A percentile compares a stretch with the other conserved stretches of the same genome.
These are phyloP conservation scores for Grigorovia humatica DNA, from an alignment of 805 yeast species.

Conservation along the genomic window DNA sequence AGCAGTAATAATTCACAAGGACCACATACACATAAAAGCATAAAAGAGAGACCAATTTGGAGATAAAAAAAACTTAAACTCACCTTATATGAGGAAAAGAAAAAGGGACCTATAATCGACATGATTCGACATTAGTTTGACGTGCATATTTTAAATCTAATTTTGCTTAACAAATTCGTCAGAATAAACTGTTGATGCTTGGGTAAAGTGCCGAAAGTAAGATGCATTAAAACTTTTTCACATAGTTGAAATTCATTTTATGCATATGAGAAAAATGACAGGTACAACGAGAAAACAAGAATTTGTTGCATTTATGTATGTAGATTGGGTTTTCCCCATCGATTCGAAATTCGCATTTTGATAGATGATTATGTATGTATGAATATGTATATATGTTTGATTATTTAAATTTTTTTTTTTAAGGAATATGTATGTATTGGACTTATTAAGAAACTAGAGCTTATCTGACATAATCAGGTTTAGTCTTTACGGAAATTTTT, in stretches of 20 bases:
- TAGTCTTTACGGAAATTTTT: background rate
- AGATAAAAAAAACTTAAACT: conserved; percentile 3
- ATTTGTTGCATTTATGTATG: too few species aligned
- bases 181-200: too few species aligned
- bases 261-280: too few species aligned
- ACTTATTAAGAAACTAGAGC: background rate
- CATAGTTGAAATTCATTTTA: too few species aligned
- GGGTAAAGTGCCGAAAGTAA: too few species aligned
- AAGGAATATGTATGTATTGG: background rate
- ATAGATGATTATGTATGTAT: background rate
- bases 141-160: background rate
- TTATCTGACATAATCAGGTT: background rate
- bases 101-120: too few species aligned
- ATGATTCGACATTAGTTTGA: background rate
- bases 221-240: too few species aligned
- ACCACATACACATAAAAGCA: background rate
- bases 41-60: conserved; percentile 10
- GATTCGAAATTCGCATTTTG: too few species aligned
- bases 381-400: background rate
- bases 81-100: background rate
- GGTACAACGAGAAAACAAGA: too few species aligned
- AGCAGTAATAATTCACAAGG: background rate
- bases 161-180: too few species aligned
- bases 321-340: too few species aligned
- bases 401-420: too few species aligned